Evolutionary conservation across 2,329 filamentous ascomycete species (phyloP), one percentile per base, ranked within the genome.

Genomic region (Ceratocystiopsis minuta): DNA sequence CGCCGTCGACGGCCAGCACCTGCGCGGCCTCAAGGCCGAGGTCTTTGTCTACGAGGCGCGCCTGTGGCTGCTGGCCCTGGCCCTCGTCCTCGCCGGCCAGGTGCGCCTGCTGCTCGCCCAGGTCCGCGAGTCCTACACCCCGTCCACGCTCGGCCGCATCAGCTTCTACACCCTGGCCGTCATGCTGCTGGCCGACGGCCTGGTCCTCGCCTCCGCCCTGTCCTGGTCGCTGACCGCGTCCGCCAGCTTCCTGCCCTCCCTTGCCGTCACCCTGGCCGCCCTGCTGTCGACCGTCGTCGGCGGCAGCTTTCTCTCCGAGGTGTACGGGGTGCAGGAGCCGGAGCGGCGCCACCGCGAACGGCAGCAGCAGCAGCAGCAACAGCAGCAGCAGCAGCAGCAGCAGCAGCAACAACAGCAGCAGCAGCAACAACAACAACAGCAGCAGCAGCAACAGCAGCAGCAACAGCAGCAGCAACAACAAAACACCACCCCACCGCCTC

Each of bases 121-220:
- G 57, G 76, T 78, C 62, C 70, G 69, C 48, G 75, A 79, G 52
- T 70, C 75, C 1, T 75, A 66, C 38, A 80, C 77, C 9, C 77
- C 77, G 3, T 80, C 76, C 0, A 80, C 75, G 2, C 63, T 79
- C 49, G 75, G 72, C 4, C 65, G 77, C 16, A 67, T 80, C 50
- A 80, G 75, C 55, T 75, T 80, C 53, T 68, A 68, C 53, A 78
- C 75, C 0, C 64, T 70, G 18, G 65, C 66, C 40, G 65, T 70
- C 48, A 78, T 80, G 70, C 60, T 77, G 31, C 60, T 79, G 44
- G 70, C 71, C 15, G 76, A 80, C 49, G 72, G 71, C 12, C 61
- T 78, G 47, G 61, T 70, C 4, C 76, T 78, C 48, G 62, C 63
- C 3, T 64, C 63, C n/a, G 66, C 67, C n/a, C 64, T 62, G 12